These are phyloP conservation scores for Arthromyces matolae DNA, from an alignment of 768 basidiomycete species.

Conservation along the genomic window DNA sequence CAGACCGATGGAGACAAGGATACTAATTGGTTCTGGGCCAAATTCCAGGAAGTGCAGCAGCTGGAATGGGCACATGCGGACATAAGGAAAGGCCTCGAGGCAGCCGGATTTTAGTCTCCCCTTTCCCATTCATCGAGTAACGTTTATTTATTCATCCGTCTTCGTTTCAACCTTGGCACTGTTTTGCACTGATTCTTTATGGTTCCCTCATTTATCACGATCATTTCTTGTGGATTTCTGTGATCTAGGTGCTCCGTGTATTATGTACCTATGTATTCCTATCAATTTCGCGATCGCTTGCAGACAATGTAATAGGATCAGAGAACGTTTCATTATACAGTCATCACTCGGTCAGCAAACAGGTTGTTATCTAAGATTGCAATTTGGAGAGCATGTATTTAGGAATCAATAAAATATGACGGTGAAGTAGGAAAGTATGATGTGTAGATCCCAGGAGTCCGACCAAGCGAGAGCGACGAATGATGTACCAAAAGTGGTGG, in stretches of 20 bases:
- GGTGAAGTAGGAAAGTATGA: constrained; percentile 17
- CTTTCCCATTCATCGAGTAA: background rate
- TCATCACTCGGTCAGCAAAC: too few relatives aligned
- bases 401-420: constrained; percentile 6
- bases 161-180: background rate
- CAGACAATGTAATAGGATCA: too few relatives aligned
- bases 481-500: constrained; percentile 26
- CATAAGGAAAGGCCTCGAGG: constrained; percentile 63
- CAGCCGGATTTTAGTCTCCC: constrained; percentile 52
- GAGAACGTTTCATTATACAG: too few relatives aligned
- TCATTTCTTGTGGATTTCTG: too few relatives aligned
- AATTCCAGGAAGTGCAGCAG: constrained; percentile 58
- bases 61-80: constrained; percentile 59
- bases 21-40: constrained; percentile 51
- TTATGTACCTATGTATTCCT: too few relatives aligned
- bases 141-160: background rate
- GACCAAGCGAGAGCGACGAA: constrained; percentile 23
- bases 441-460: constrained; percentile 35
- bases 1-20: constrained; percentile 37
- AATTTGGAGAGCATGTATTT: constrained; percentile 5
- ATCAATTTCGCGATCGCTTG: too few relatives aligned
- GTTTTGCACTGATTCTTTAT: too few relatives aligned
- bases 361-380: too few relatives aligned
- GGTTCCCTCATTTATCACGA: too few relatives aligned
- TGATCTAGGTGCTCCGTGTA: too few relatives aligned